These are phyloP conservation scores for Candida chauliodis DNA, from an alignment of 805 yeast species.

Conservation along the genomic window DNA sequence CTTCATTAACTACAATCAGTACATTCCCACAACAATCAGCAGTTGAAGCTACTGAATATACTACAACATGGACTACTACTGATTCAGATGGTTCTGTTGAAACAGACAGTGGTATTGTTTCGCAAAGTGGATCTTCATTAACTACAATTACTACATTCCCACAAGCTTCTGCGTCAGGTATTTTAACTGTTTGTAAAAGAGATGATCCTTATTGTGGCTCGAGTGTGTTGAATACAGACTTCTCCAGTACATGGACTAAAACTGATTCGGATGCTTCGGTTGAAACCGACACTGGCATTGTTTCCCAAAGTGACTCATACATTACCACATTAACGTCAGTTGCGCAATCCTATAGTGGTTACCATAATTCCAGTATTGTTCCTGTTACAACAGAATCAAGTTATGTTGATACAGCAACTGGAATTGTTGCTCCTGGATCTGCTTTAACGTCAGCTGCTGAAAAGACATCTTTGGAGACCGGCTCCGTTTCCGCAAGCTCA, in stretches of 20 bases:
- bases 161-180: not conserved
- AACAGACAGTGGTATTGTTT: conserved; percentile 6
- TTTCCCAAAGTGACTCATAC: conserved; percentile 14
- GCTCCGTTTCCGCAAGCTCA: too few relatives aligned
- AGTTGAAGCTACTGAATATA: conserved; percentile 4
- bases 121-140: not conserved
- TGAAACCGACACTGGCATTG: conserved; percentile 15
- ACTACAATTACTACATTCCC: too few relatives aligned
- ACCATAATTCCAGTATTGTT: conserved; percentile 11
- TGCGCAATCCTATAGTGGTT: too few relatives aligned
- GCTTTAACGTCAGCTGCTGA: too few relatives aligned
- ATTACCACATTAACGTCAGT: too few relatives aligned
- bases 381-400: conserved; percentile 11
- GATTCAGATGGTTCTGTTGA: conserved; percentile 2
- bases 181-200: not conserved
- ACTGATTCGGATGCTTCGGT: conserved; percentile 12
- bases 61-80: conserved; percentile 8
- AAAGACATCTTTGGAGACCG: not conserved
- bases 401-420: conserved; percentile 12
- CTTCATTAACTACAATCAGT: not conserved
- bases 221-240: not conserved
- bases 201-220: not conserved
- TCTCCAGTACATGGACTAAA: conserved; percentile 8
- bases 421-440: conserved; percentile 14
- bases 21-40: conserved; percentile 9